These are phyloP conservation scores for Cyanidiococcus yangmingshanensis DNA, from an alignment of 23 red algal species.

Conservation along the genomic window DNA sequence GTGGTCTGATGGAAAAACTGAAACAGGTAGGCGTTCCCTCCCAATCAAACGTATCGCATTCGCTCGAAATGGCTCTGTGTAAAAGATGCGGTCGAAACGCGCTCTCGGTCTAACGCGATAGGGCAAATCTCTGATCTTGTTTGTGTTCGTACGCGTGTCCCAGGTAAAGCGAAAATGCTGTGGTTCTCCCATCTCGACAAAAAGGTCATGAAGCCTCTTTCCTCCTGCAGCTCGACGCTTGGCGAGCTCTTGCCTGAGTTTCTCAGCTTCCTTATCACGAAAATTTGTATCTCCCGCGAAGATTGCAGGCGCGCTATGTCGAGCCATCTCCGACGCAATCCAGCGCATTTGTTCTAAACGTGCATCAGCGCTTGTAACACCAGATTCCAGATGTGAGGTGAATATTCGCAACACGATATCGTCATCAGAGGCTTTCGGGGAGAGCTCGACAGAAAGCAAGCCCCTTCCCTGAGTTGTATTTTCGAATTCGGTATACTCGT, in stretches of 20 bases:
- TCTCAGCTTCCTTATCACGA: background rate
- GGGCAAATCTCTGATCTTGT: background rate
- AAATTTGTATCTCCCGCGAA: slow-evolving; percentile 17
- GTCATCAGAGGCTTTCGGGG: background rate
- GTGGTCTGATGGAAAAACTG: slow-evolving; percentile 13
- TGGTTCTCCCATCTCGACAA: slow-evolving; percentile 8
- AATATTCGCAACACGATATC: background rate
- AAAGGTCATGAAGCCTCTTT: background rate
- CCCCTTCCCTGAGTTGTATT: slow-evolving; percentile 1
- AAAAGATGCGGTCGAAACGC: background rate
- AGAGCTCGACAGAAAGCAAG: background rate
- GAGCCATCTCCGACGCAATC: background rate
- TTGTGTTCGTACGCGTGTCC: background rate
- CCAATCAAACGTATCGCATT: background rate
- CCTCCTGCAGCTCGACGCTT: background rate
- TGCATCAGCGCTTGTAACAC: background rate
- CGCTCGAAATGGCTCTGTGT: background rate
- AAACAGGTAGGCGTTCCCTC: background rate
- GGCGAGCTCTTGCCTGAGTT: background rate
- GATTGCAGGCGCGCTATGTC: background rate
- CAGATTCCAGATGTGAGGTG: background rate
- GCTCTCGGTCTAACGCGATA: background rate
- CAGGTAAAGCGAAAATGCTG: background rate
- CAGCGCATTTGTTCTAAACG: background rate
- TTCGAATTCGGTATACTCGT: slow-evolving; percentile 17